Base-by-base conservation (phyloP, 2,329 filamentous ascomycete species). In the Beauveria australis region DNA sequence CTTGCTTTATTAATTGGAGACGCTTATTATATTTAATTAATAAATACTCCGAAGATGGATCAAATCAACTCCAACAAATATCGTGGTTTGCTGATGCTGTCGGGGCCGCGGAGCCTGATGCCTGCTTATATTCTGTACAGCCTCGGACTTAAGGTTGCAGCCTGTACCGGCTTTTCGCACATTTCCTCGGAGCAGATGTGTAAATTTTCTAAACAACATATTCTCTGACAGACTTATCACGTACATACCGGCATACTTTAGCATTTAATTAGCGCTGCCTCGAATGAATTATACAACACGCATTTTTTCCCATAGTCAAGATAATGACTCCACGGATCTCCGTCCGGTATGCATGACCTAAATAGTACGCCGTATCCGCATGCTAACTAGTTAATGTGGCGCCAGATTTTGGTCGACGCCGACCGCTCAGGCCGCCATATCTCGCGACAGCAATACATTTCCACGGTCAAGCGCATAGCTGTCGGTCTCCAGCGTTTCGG, bases 401-500 rank as follows among this genome's bases (percentile, higher is more conserved):
- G 7, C 40, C 47, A 59, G 57, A 28, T 53, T 10, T 26, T 59
- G 30, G 40, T 59, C 2, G 57, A 59, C 40, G 57, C 57, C 7
- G 57, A 59, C 40, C 40, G 48, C 10, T 28, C 57, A 16, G 26
- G 24, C 7, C 57, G 57, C 48, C 41, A 22, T 4, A 22, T 59
- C n/a, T n/a, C 37, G 9, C 26, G 37, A 12, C 37, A n/a, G 10
- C 26, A 53, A 3, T 59, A 59, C n/a, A n/a, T 22, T 1, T 40
- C 57, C n/a, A 3, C 14, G 2, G 57, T 59, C 4, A 59, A 59
- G n/a, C 48, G 48, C 18, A 59, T 59, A 12, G 57, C 57, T 19
- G 28, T 59, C 26, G 57, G 48, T 14, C 47, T 59, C 12, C 48
- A 33, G 26, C 24, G 40, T 9, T 18, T 30, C 24, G 57, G 57